Conservation (phyloP, 306 rosid genomes). For the Pachyrhizus erosus region DNA sequence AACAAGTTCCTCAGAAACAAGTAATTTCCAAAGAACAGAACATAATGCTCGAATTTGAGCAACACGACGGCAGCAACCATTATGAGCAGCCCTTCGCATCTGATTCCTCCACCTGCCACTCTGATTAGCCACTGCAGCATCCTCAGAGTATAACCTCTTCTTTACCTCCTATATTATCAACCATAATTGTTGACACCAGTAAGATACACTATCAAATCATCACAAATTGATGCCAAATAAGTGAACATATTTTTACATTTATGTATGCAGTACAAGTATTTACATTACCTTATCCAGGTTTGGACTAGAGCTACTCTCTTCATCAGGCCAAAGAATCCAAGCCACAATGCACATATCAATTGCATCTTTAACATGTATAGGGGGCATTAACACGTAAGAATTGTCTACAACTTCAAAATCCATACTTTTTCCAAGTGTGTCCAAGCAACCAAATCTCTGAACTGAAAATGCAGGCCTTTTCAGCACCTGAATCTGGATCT, state of each 20-base stretch:
- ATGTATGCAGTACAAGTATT: neutral
- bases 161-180: constrained; percentile 76
- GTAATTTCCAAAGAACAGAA: constrained; percentile 90
- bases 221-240: constrained; percentile 1
- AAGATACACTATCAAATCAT: neutral
- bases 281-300: constrained; percentile 88
- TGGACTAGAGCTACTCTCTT: constrained; percentile 84
- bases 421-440: constrained; percentile 53
- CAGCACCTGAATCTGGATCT: constrained; percentile 87
- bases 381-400: constrained; percentile 66
- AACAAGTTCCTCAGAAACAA: constrained; percentile 80
- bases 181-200: constrained; percentile 34
- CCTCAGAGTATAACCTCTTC: constrained; percentile 82
- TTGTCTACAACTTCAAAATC: constrained; percentile 68
- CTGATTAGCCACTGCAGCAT: constrained; percentile 79
- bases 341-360: constrained; percentile 79
- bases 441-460: constrained; percentile 72
- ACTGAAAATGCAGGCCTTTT: constrained; percentile 73
- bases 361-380: constrained; percentile 62
- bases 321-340: constrained; percentile 99
- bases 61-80: constrained; percentile 96
- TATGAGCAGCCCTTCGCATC: constrained; percentile 94
- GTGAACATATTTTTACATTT: neutral
- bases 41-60: constrained; percentile 87
- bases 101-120: constrained; percentile 96